Conservation (phyloP, 1,139 yeast genomes). For the Sugiyamaella novakii region DNA sequence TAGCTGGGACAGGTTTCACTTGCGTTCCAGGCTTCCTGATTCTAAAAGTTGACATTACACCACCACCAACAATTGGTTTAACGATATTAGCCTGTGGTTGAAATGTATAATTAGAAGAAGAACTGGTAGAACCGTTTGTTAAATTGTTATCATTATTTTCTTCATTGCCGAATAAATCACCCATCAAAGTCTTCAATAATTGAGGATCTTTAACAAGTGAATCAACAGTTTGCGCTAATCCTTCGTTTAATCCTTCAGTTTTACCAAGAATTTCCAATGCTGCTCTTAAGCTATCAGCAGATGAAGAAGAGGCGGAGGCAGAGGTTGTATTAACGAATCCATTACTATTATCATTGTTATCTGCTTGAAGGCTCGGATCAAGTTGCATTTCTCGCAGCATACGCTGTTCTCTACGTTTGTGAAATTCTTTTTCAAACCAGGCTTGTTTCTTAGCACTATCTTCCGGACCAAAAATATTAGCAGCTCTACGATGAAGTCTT, state of each 20-base stretch:
- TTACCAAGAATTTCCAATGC: constrained; percentile 30
- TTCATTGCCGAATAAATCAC: constrained; percentile 22
- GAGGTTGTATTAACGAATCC: constrained; percentile 3
- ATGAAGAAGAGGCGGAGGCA: background rate
- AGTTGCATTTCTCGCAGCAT: constrained; percentile 39
- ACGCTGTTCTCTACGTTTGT: constrained; percentile 62
- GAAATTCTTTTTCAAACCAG: constrained; percentile 80
- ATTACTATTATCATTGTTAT: background rate
- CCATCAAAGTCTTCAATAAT: constrained; percentile 31
- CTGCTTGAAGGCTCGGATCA: constrained; percentile 10
- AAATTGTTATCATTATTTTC: constrained; percentile 1
- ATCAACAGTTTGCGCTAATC: constrained; percentile 33
- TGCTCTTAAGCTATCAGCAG: constrained; percentile 18
- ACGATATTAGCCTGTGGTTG: constrained; percentile 14
- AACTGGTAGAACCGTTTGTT: background rate
- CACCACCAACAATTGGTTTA: constrained; percentile 20
- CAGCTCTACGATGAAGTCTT: constrained; percentile 74
- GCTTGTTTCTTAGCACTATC: constrained; percentile 58
- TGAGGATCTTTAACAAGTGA: constrained; percentile 36
- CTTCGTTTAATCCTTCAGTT: constrained; percentile 27
- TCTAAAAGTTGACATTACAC: constrained; percentile 23
- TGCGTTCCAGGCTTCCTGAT: constrained; percentile 15
- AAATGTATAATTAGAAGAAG: constrained; percentile 12
- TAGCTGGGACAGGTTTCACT: background rate
- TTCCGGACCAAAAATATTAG: constrained; percentile 61